A percentile compares a stretch with the other conserved stretches of the same genome.
Conservation (phyloP, 2,329 filamentous ascomycete species). For the Periconia sp. region DNA sequence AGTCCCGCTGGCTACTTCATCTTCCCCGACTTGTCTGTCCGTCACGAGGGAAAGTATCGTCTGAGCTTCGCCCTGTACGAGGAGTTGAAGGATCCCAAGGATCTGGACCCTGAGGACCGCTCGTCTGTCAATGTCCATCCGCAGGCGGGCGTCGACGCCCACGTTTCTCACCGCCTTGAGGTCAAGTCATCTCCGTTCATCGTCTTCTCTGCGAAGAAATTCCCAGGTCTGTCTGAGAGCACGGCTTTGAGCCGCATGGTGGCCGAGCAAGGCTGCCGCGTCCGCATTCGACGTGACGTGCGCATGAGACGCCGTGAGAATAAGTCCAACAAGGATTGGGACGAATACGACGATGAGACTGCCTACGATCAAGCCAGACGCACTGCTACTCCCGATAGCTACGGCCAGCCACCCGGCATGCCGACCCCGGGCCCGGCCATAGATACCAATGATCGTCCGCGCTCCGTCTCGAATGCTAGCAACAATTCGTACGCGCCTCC, state of each 20-base stretch:
- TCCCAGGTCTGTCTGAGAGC: constrained; percentile 90
- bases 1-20: constrained; percentile 86
- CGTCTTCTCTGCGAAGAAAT: constrained; percentile 97
- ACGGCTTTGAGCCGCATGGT: constrained; percentile 88
- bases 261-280: constrained; percentile 94
- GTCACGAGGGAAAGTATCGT: constrained; percentile 93
- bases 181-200: constrained; percentile 86
- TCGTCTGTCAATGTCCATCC: constrained; percentile 40
- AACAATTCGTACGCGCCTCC: constrained; percentile 42
- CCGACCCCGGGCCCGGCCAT: constrained; percentile 31
- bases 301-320: constrained; percentile 85
- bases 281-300: constrained; percentile 92
- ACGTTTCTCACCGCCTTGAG: constrained; percentile 85
- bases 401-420: constrained; percentile 49
- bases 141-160: constrained; percentile 50
- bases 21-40: constrained; percentile 94
- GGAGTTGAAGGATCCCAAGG: constrained; percentile 83
- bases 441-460: constrained; percentile 57
- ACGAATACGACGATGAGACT: constrained; percentile 65
- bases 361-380: constrained; percentile 56
- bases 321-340: constrained; percentile 71
- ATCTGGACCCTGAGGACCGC: constrained; percentile 68
- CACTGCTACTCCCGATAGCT: constrained; percentile 58
- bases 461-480: constrained; percentile 67
- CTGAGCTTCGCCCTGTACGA: constrained; percentile 93